Base-by-base conservation (phyloP, 805 yeast species). In the Candida rishiriensis region DNA sequence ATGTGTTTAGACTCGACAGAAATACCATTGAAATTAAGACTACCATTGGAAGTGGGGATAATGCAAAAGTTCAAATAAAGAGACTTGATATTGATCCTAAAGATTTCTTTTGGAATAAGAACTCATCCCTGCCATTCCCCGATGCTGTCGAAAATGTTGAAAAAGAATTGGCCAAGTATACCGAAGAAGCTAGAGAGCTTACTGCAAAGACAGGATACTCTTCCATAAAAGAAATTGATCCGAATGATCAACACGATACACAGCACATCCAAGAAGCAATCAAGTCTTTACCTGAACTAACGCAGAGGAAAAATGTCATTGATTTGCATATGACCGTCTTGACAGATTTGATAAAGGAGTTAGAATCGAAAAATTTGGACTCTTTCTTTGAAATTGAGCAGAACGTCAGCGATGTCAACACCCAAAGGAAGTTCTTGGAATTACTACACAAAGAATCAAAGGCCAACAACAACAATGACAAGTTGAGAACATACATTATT, bases 71-170 rank as follows among this genome's bases (percentile, higher is more conserved):
- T 9, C 63, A 63, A n/a, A 64, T 66, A 32, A 83, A 83, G 52
- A 75, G 79, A 49, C 85, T 84, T 62, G 99, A 93, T 61, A 75
- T 93, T 37, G 99, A 91, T 56, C 96, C 96, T 28, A 78, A 79
- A 45, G 99, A 93, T 69, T 87, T 86, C 61, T 93, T 93, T 67
- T 93, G 99, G 99, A 69, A 66, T 50, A 73, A 75, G 49, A 90
- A 93, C 65, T 74, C 95, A 11, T 84, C 84, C 40, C 69, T 88
- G 45, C 98, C 99, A 33, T 93, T 93, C 71, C 99, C 99, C 1
- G 97, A 91, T 61, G 98, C 95, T n/a, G 99, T 95, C 30, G 99
- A 93, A 63, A 88, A 88, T 64, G 95, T 95, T 16, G 98, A 93
- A 59, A 66, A 74, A 26, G 97, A 88, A 47, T 72, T 90, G 48